Evolutionary conservation across 352 stramenopile genomes (phyloP).

Genomic region (Globisporangium acanthophoron): DNA sequence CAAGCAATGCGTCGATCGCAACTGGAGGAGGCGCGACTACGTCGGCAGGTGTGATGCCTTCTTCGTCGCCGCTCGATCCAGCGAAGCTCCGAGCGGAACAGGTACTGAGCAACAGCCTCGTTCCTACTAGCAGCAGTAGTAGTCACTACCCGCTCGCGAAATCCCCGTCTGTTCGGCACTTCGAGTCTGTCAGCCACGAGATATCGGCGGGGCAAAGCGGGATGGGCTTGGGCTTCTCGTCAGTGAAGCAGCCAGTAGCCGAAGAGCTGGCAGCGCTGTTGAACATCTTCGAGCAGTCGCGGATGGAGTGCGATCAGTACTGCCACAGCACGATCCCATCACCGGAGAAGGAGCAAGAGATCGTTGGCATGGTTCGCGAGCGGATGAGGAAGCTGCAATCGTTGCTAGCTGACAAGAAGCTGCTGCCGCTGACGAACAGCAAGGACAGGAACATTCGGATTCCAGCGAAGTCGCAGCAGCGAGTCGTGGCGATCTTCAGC

Average conservation of each 20-base stretch:
- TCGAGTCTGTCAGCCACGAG: constrained; percentile 5
- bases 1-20: not conserved
- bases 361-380: constrained; percentile 74
- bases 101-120: not conserved
- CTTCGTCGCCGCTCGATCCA: constrained; percentile 6
- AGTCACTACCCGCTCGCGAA: not conserved
- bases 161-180: not conserved
- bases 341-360: constrained; percentile 73
- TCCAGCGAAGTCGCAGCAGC: constrained; percentile 68
- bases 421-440: constrained; percentile 50
- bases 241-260: constrained; percentile 8
- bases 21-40: not conserved
- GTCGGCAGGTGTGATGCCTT: not conserved
- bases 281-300: constrained; percentile 61
- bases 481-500: constrained; percentile 75
- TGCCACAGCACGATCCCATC: constrained; percentile 54
- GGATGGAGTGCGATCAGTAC: constrained; percentile 64
- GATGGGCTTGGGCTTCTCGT: not conserved
- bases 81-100: constrained; percentile 14
- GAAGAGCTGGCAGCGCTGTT: constrained; percentile 58
- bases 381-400: constrained; percentile 59
- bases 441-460: constrained; percentile 81
- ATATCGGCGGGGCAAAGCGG: not conserved
- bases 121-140: not conserved
- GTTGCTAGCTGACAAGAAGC: constrained; percentile 62